phyloP scores from a whole-genome alignment of 805 yeast genomes.

The Kluyveromyces lactis region DNA sequence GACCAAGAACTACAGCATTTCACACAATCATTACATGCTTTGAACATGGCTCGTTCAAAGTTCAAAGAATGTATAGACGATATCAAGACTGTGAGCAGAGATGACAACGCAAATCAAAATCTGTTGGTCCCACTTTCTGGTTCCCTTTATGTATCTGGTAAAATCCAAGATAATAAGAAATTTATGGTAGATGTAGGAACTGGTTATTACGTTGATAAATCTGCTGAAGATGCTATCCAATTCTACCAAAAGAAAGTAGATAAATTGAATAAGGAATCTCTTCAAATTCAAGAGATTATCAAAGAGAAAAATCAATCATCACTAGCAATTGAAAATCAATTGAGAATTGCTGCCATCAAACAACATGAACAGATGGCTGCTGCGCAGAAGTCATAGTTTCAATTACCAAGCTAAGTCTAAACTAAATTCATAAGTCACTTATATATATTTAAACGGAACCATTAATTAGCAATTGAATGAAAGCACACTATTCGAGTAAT shows the following conservation, averaged over 20 bases:
- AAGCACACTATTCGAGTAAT: too few relatives aligned
- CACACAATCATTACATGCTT: slow-evolving; percentile 72
- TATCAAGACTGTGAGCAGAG: slow-evolving; percentile 44
- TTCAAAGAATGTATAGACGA: slow-evolving; percentile 73
- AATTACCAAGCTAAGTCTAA: too few relatives aligned
- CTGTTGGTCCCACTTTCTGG: slow-evolving; percentile 82
- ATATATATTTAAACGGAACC: too few relatives aligned
- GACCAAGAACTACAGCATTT: slow-evolving; percentile 84
- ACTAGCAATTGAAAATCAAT: slow-evolving; percentile 24
- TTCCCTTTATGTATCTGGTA: slow-evolving; percentile 86
- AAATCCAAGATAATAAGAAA: slow-evolving; percentile 49
- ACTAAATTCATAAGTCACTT: too few relatives aligned
- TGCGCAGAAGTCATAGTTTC: slow-evolving; percentile 2
- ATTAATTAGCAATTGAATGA: too few relatives aligned
- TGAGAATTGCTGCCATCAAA: slow-evolving; percentile 22
- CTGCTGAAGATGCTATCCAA: slow-evolving; percentile 50
- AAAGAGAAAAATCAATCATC: slow-evolving; percentile 55
- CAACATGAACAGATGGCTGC: slow-evolving; percentile 15
- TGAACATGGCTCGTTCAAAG: slow-evolving; percentile 72
- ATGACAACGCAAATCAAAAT: slow-evolving; percentile 38
- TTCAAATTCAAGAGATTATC: slow-evolving; percentile 65
- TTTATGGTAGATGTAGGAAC: slow-evolving; percentile 94
- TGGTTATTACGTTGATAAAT: slow-evolving; percentile 86
- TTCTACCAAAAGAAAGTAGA: slow-evolving; percentile 69
- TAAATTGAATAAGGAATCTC: slow-evolving; percentile 65